Conservation (phyloP, 805 yeast genomes). For the Metschnikowia aberdeeniae region DNA sequence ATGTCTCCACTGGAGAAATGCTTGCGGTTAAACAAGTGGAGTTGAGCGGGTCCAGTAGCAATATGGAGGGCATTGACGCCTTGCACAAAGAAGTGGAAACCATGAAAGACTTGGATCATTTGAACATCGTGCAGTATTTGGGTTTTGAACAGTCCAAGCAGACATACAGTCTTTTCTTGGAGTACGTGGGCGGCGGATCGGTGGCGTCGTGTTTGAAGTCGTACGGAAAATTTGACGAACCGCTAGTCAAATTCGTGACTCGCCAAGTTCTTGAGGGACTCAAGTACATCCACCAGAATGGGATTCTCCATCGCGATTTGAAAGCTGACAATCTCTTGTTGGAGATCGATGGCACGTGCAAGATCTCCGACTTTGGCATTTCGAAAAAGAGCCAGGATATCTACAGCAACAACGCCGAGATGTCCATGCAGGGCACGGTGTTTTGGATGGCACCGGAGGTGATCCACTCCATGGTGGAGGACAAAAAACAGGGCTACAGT, state of each 20-base stretch:
- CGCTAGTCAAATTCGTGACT: conserved; percentile 65
- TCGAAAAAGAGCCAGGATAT: conserved; percentile 75
- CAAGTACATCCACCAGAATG: conserved; percentile 80
- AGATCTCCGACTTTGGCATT: conserved; percentile 95
- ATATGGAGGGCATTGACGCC: conserved; percentile 68
- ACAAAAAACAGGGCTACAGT: conserved; percentile 83
- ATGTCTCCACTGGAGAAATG: conserved; percentile 97
- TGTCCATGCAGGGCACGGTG: conserved; percentile 98
- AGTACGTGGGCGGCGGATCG: conserved; percentile 97
- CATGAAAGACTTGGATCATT: conserved; percentile 88
- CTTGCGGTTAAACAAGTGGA: conserved; percentile 96
- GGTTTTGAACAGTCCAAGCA: conserved; percentile 81
- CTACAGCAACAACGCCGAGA: conserved; percentile 85
- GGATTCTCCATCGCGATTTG: conserved; percentile 88
- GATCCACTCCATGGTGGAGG: conserved; percentile 73
- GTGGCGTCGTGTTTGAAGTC: conserved; percentile 80
- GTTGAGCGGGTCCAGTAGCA: conserved; percentile 32
- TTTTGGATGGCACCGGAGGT: conserved; percentile 99
- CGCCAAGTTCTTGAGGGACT: conserved; percentile 80
- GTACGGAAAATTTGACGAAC: conserved; percentile 83
- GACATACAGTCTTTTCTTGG: conserved; percentile 82
- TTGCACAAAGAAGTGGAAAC: conserved; percentile 88
- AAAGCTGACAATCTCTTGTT: conserved; percentile 89
- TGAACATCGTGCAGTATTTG: conserved; percentile 90
- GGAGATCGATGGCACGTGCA: conserved; percentile 90